Evolutionary conservation across 257 asterid genomes (phyloP).

Genomic region (Solanum gandarillasii): DNA sequence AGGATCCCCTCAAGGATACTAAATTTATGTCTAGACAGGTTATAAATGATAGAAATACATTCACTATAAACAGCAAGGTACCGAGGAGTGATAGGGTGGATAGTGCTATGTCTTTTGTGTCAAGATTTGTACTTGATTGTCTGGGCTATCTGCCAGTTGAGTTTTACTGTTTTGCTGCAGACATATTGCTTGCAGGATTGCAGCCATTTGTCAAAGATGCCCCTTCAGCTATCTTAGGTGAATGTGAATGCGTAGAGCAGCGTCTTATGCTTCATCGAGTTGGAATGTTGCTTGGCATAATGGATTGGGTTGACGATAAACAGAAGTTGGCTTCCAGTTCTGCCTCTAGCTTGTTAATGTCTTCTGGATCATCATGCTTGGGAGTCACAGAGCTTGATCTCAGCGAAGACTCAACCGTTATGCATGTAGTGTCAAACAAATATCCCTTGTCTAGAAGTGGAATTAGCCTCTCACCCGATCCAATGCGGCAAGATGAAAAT

Average conservation of each 20-base stretch:
- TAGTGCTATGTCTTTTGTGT: conserved; percentile 19
- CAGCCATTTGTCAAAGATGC: conserved; percentile 60
- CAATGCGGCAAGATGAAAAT: conserved; percentile 7
- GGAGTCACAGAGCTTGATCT: conserved; percentile 11
- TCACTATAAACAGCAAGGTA: conserved; percentile 11
- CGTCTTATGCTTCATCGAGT: conserved; percentile 85
- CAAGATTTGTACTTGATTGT: conserved; percentile 72
- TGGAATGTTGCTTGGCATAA: conserved; percentile 72
- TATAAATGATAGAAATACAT: conserved; percentile 6
- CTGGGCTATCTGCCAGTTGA: conserved; percentile 75
- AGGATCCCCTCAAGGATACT: conserved; percentile 9
- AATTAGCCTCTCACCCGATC: conserved; percentile 11
- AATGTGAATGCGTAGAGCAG: conserved; percentile 49
- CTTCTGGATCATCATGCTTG: conserved; percentile 29
- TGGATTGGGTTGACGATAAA: conserved; percentile 79
- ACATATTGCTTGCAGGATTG: conserved; percentile 66
- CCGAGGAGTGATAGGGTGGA: conserved; percentile 14
- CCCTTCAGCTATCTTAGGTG: conserved; percentile 56
- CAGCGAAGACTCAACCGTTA: conserved; percentile 12
- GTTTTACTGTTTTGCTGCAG: conserved; percentile 72
- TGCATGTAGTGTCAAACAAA: conserved; percentile 3
- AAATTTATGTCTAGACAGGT: conserved; percentile 13
- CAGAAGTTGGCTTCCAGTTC: conserved; percentile 29
- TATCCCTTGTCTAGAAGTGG: conserved; percentile 12
- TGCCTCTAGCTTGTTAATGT: conserved; percentile 10